Evolutionary conservation across 2,329 filamentous ascomycete genomes (phyloP), one percentile per base, ranked within the genome.

Genomic region (Zarea fungicola): DNA sequence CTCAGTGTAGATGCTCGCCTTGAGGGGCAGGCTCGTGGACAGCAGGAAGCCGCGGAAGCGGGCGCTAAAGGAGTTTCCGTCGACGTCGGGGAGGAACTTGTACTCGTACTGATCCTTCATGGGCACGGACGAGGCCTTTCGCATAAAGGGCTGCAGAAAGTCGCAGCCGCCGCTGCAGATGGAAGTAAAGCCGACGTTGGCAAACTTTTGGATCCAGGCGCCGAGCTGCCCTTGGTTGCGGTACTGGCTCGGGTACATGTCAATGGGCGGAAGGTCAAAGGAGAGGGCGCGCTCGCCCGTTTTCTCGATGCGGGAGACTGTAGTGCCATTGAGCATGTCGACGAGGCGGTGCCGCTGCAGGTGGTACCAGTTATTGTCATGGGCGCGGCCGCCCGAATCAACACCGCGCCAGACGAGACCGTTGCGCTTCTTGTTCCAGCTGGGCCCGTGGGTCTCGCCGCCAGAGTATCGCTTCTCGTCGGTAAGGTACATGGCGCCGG

Each of bases 261-360:
- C 55, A 0, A 54, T 21, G 1, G 66, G 62, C 1, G 76, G 76
- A 48, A 81, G 62, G 37, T 70, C 68, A 56, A 80, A 81, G 7
- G 77, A 76, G 53, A 65, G 60, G 28, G 74, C 60, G 31, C 68
- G 65, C 41, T 63, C 54, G 29, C 57, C 62, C 14, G 62, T 59
- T 32, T 65, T 58, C 58, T 83, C 76, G 26, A 76, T 69, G 8
- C 64, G 58, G 23, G 62, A 61, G 19, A 84, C 77, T 16, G 70
- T 74, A 1, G 80, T 84, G 8, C 75, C 76, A 57, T 89, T 87
- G 41, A 85, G 68, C 81, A 87, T 84, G 51, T 81, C 72, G 22
- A 87, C 69, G 50, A 88, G 79, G 4, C 85, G 81, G 56, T 86
- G 84, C n/a, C 84, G 80, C 53, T 88, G 84, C 57, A 87, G 85